Evolutionary conservation across 495 filamentous ascomycete species (phyloP), one percentile per base, ranked within the genome.

Genomic region (Aspergillus taichungensis): DNA sequence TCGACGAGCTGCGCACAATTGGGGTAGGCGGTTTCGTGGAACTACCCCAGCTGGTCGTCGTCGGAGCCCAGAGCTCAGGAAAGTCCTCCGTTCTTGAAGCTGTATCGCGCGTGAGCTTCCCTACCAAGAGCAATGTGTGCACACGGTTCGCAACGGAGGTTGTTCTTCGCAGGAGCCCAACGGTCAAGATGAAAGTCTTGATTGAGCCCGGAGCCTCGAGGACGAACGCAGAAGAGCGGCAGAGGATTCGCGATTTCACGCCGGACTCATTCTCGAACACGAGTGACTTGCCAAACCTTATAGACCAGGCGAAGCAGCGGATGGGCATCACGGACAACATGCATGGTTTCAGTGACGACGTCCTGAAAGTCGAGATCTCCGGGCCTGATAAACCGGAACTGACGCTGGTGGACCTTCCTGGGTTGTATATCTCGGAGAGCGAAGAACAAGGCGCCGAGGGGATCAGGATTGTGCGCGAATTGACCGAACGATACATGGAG

Each of bases 21-120:
- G 80, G 80, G 0, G 68, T 83, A 45, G 72, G 68, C 37, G 59
- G 63, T 9, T 68, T 77, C 45, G 60, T 86, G 5, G 68, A 74
- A n/a, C 69, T 87, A 0, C 85, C 85, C 0, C 82, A 87, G 46
- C 67, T 91, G 18, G 72, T 87, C 9, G 83, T 88, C n/a, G 81
- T 81, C 45, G 84, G 84, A 0, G 76, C 84, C 53, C 82, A 86
- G 50, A 83, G 79, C 0, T 74, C 76, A 8, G 84, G 85, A 2
- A 88, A 88, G 51, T 84, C 79, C 52, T 88, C 83, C 0, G 81
- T 88, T 0, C 73, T 88, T 0, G 82, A 88, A 61, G 84, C 81
- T 0, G 76, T 91, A 37, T 82, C 82, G 0, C 74, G 79, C 33
- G 77, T 87, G 11, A 75, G 77, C 0, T 88, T 88, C 47, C 81